A percentile compares a stretch with the other conserved stretches of the same genome.
Evolutionary conservation across 1,284 basidiomycete species (phyloP).

Genomic region (Peniophora sp.): DNA sequence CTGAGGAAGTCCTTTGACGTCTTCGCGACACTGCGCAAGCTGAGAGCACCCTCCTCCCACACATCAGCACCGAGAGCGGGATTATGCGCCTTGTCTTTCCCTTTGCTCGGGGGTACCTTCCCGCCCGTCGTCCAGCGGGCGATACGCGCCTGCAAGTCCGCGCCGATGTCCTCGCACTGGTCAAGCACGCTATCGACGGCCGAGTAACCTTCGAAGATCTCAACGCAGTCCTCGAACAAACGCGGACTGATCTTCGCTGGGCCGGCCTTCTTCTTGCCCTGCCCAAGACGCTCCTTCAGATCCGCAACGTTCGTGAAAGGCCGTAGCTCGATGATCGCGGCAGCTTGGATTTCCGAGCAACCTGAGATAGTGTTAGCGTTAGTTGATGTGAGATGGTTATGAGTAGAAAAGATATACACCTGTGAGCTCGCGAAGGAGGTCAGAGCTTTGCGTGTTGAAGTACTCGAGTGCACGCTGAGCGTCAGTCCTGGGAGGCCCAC

Average conservation of each 20-base stretch:
- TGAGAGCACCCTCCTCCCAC: slow-evolving; percentile 54
- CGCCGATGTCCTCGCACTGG: slow-evolving; percentile 84
- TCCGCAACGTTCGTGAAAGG: slow-evolving; percentile 81
- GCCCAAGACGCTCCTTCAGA: slow-evolving; percentile 70
- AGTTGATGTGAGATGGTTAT: no score
- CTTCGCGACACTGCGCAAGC: slow-evolving; percentile 37
- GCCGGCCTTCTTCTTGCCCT: slow-evolving; percentile 76
- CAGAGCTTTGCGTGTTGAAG: slow-evolving; percentile 73
- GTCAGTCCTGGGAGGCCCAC: background rate
- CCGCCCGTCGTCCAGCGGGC: slow-evolving; percentile 62
- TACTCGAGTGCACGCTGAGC: slow-evolving; percentile 59
- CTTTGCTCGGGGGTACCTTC: slow-evolving; percentile 26
- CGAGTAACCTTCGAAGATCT: slow-evolving; percentile 86
- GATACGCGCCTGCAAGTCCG: slow-evolving; percentile 59
- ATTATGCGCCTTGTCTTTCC: slow-evolving; percentile 26
- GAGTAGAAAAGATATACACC: slow-evolving; percentile 41
- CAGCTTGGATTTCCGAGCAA: slow-evolving; percentile 78
- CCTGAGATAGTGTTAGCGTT: slow-evolving; percentile 38
- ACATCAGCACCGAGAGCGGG: slow-evolving; percentile 25
- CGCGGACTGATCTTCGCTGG: slow-evolving; percentile 80
- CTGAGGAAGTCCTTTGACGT: slow-evolving; percentile 62
- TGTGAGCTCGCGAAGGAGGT: slow-evolving; percentile 82
- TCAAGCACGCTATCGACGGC: slow-evolving; percentile 87
- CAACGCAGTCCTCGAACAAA: slow-evolving; percentile 85
- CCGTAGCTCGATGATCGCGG: slow-evolving; percentile 71